phyloP scores from a whole-genome alignment of 2,329 filamentous ascomycete genomes.

The Aspergillus ibericus region DNA sequence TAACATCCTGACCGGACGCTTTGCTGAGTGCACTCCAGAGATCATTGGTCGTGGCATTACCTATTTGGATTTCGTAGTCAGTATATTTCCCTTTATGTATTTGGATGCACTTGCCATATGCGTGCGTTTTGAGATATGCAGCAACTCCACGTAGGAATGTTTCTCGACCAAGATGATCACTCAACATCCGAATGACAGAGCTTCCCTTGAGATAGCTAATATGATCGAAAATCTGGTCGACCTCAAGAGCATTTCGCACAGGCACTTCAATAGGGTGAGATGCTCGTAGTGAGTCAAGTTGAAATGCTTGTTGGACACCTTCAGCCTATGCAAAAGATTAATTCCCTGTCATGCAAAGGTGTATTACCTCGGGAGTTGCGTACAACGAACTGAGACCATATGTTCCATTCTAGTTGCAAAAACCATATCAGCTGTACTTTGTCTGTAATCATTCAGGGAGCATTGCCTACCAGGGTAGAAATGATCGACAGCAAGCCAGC shows the following conservation, averaged over 20 bases:
- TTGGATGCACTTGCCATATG: conserved; percentile 68
- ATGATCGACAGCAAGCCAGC: conserved; percentile 87
- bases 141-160: conserved; percentile 88
- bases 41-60: conserved; percentile 84
- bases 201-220: conserved; percentile 97
- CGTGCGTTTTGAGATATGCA: conserved; percentile 82
- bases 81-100: not conserved
- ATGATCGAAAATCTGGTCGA: conserved; percentile 96
- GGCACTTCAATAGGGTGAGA: conserved; percentile 97
- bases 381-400: conserved; percentile 94
- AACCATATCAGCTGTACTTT: conserved; percentile 19
- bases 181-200: conserved; percentile 95
- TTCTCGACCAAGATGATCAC: conserved; percentile 81
- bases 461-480: conserved; percentile 68
- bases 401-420: conserved; percentile 72
- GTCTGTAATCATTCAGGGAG: not conserved
- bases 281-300: conserved; percentile 82
- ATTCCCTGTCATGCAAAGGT: conserved; percentile 33
- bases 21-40: conserved; percentile 87
- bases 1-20: conserved; percentile 83
- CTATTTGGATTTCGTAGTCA: conserved; percentile 25
- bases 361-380: conserved; percentile 57
- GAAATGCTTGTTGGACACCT: conserved; percentile 87
- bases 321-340: conserved; percentile 64
- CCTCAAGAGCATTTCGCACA: conserved; percentile 87